phyloP scores from a whole-genome alignment of 176 grass and related monocot genomes.

The Phragmites australis region DNA sequence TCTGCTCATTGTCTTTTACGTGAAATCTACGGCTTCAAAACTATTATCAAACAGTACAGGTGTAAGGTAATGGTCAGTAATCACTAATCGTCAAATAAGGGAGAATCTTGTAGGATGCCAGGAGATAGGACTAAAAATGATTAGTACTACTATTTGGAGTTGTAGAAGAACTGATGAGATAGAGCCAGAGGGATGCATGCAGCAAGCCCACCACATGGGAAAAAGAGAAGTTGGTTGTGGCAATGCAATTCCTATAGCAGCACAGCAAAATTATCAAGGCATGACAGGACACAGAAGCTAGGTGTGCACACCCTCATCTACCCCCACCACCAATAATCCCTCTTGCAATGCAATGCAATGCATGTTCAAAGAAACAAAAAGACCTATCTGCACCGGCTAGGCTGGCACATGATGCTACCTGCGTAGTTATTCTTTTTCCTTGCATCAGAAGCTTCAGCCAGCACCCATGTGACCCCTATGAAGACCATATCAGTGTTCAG shows the following conservation, averaged over 20 bases:
- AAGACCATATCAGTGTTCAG: slow-evolving; percentile 34
- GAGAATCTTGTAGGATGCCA: slow-evolving; percentile 12
- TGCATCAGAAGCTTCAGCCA: slow-evolving; percentile 53
- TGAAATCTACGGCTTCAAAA: slow-evolving; percentile 8
- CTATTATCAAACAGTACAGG: background rate
- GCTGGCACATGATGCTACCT: slow-evolving; percentile 47
- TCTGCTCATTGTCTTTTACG: background rate
- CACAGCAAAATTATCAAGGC: slow-evolving; percentile 18
- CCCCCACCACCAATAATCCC: slow-evolving; percentile 46
- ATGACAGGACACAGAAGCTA: slow-evolving; percentile 12
- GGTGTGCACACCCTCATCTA: slow-evolving; percentile 3
- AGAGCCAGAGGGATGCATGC: background rate
- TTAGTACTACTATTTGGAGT: slow-evolving; percentile 23
- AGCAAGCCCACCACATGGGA: slow-evolving; percentile 1
- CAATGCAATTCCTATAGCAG: slow-evolving; percentile 6
- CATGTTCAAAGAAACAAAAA: slow-evolving; percentile 55
- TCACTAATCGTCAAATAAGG: background rate
- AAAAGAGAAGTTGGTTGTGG: slow-evolving; percentile 19
- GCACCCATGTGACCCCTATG: slow-evolving; percentile 50
- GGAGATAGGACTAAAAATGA: slow-evolving; percentile 8
- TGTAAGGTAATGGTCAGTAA: slow-evolving; percentile 11
- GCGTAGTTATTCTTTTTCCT: slow-evolving; percentile 4
- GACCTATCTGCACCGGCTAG: slow-evolving; percentile 46
- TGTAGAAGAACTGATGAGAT: slow-evolving; percentile 11
- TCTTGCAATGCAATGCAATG: background rate